These are phyloP conservation scores for Panicum miliaceum DNA, from an alignment of 176 grass and related monocot genomes.

Conservation along the genomic window DNA sequence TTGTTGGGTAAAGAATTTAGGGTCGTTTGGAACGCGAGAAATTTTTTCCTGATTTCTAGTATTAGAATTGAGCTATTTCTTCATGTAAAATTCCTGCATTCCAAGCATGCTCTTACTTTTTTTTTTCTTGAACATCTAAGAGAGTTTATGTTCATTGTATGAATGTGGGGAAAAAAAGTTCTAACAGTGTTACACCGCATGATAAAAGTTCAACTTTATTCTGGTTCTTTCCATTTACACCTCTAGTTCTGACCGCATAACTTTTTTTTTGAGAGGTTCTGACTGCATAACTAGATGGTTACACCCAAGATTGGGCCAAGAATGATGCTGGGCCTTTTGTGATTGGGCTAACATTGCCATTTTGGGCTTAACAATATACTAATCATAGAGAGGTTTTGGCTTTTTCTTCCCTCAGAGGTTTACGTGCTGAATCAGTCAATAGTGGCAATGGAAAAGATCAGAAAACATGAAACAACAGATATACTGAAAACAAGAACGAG, in stretches of 20 bases:
- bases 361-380: too few species aligned
- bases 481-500: too few species aligned
- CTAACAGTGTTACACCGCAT: not conserved
- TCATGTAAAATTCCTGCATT: not conserved
- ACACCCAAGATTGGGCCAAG: not conserved
- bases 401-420: too few species aligned
- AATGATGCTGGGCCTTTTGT: not conserved
- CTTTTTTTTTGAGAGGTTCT: too few species aligned
- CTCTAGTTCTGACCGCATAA: too few species aligned
- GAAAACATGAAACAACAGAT: too few species aligned
- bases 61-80: not conserved
- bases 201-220: not conserved
- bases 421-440: too few species aligned
- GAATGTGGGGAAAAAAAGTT: not conserved
- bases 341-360: not conserved
- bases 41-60: not conserved
- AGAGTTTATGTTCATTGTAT: not conserved
- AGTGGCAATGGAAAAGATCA: too few species aligned
- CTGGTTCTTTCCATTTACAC: too few species aligned
- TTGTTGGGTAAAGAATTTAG: not conserved
- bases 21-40: not conserved
- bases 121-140: not conserved
- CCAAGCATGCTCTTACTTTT: not conserved
- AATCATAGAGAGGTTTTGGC: too few species aligned
- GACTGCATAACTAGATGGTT: too few species aligned